phyloP scores from a whole-genome alignment of 352 stramenopile genomes.

The Phytophthora melonis region DNA sequence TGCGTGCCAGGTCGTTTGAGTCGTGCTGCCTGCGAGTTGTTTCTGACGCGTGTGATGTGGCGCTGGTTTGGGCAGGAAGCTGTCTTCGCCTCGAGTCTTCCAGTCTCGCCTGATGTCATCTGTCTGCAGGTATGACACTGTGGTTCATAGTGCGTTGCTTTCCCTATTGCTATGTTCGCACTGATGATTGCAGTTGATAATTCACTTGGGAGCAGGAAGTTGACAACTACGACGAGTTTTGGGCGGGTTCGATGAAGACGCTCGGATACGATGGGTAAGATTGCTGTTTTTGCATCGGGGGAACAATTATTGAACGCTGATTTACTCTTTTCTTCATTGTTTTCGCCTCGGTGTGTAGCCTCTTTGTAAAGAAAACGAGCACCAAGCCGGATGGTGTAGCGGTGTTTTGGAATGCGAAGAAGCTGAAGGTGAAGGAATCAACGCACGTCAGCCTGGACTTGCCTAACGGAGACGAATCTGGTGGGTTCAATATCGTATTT shows the following conservation, averaged over 20 bases:
- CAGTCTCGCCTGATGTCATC: constrained; percentile 74
- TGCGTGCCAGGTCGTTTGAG: constrained; percentile 13
- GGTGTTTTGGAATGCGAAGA: constrained; percentile 75
- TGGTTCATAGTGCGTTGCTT: neutral
- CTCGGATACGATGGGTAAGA: constrained; percentile 74
- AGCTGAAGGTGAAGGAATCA: constrained; percentile 54
- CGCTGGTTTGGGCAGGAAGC: constrained; percentile 48
- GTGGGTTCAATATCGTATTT: constrained; percentile 31
- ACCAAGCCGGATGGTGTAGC: constrained; percentile 75
- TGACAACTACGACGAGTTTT: constrained; percentile 82
- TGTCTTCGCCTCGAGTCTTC: constrained; percentile 61
- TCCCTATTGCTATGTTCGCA: neutral
- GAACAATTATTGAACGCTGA: neutral
- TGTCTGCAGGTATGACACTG: constrained; percentile 73
- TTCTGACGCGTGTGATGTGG: neutral
- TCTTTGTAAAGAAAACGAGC: constrained; percentile 78
- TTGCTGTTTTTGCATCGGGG: too few relatives aligned
- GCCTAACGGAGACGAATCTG: constrained; percentile 59
- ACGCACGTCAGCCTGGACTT: constrained; percentile 60
- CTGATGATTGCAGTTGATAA: neutral
- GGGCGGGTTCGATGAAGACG: constrained; percentile 59
- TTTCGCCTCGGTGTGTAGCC: constrained; percentile 31
- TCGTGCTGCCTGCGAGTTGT: too few relatives aligned
- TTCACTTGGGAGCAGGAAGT: constrained; percentile 63
- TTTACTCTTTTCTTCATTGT: constrained; percentile 1